Evolutionary conservation across 1,139 yeast genomes (phyloP), one percentile per base, ranked within the genome.

Genomic region (Arxiozyma bovina): DNA sequence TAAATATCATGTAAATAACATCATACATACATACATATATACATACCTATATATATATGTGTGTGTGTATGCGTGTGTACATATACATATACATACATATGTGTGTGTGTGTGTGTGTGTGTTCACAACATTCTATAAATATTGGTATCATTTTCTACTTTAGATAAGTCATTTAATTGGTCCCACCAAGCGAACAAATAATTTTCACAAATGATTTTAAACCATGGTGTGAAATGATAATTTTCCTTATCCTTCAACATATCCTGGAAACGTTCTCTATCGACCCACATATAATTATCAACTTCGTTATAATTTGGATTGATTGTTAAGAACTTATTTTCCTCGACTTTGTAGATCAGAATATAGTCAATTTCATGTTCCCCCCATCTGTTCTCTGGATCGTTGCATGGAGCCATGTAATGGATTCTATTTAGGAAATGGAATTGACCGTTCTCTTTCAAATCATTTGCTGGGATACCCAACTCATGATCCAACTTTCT

Each of bases 351-450:
- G 64, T 87, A 83, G 59, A 93, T 83, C 66, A 94, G 77, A 62
- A 93, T 94, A 72, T 93, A 93, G 72, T 93, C 99, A 61, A 93
- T 87, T 72, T 93, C 99, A 68, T 93, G 99, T 70, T 93, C 99
- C 51, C 98, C 99, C 99, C 99, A 93, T 9, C 15, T 21, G 23
- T 57, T 54, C 18, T 53, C 52, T 56, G 82, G 79, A 30, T 88
- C 90, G 61, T 78, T 77, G 57, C 80, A 80, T 42, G 96, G 93
- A 9, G 96, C 89, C 75, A 83, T 86, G 73, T 93, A 93, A 73
- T 93, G 99, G 63, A 93, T 93, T 74, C 99, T 82, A 40, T 97
- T 93, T 67, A 93, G 76, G 70, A 84, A 93, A 57, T 86, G 80
- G 74, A 93, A 91, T 17, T 59, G 53, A 27, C 71, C 71, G n/a